phyloP scores from a whole-genome alignment of 768 basidiomycete genomes.

The Tulasnella sp. region DNA sequence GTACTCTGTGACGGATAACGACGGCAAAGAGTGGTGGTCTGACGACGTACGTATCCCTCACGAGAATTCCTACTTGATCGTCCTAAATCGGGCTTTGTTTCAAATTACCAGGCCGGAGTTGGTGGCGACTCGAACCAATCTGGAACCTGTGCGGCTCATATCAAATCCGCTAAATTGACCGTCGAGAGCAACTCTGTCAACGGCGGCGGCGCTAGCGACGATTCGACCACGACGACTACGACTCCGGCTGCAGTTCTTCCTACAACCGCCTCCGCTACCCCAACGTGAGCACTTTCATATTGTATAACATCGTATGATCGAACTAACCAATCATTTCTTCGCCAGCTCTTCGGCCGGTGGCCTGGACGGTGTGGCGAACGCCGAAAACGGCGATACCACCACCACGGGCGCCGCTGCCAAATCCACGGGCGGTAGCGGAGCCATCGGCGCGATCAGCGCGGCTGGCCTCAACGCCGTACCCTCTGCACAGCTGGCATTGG shows the following conservation, averaged over 20 bases:
- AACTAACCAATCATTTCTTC: neutral
- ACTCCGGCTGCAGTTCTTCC: neutral
- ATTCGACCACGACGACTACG: neutral
- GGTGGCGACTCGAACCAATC: neutral
- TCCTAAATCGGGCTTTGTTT: neutral
- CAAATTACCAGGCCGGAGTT: neutral
- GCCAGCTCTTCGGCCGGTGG: too few species aligned
- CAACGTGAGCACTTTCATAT: neutral
- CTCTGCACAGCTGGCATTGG: too few species aligned
- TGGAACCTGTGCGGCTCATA: neutral
- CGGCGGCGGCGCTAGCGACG: neutral
- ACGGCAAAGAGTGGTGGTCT: neutral
- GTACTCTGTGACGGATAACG: neutral
- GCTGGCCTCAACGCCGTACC: too few species aligned
- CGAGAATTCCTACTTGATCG: neutral
- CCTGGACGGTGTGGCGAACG: too few species aligned
- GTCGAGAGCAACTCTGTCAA: too few species aligned
- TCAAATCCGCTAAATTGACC: too few species aligned
- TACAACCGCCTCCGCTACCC: neutral
- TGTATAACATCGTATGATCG: neutral
- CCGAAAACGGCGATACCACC: too few species aligned
- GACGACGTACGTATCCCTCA: conserved; percentile 5
- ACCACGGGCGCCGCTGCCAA: too few species aligned
- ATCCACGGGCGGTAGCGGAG: too few species aligned
- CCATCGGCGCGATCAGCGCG: too few species aligned